phyloP scores from a whole-genome alignment of 2,329 filamentous ascomycete genomes.

The Dactylellina cionopaga region DNA sequence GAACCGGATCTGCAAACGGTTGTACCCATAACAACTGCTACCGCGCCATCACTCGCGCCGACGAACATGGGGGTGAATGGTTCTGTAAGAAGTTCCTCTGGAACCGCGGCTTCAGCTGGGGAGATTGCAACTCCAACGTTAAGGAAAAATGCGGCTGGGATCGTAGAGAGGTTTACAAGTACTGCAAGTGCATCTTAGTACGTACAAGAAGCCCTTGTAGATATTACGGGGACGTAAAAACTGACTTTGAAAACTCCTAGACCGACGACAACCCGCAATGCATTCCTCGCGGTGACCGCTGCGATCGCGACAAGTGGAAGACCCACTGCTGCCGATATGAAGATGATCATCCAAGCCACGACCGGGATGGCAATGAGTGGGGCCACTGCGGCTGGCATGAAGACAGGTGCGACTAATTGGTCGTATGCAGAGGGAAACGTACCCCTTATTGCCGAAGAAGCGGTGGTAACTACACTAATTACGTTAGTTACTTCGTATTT shows the following conservation, averaged over 20 bases:
- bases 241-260: background rate
- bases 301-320: background rate
- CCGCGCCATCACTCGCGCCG: background rate
- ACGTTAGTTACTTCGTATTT: no score
- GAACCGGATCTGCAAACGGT: conserved; percentile 2
- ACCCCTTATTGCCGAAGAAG: no score
- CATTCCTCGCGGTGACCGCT: background rate
- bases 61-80: background rate
- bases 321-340: background rate
- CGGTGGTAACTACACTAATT: no score
- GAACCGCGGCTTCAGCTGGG: conserved; percentile 5
- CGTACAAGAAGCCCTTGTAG: background rate
- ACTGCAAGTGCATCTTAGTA: conserved; percentile 4
- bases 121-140: background rate
- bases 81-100: conserved; percentile 12
- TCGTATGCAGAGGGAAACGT: no score
- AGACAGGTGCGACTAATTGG: background rate
- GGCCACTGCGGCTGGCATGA: conserved; percentile 5
- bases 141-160: conserved; percentile 1
- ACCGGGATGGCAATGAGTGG: background rate
- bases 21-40: conserved; percentile 11
- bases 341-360: background rate
- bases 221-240: background rate
- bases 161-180: background rate
- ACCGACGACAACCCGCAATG: conserved; percentile 1